Percentiles rank a stretch among this genome's conserved stretches.
Conservation (phyloP, 768 basidiomycete genomes). For the Mycena vitilis region DNA sequence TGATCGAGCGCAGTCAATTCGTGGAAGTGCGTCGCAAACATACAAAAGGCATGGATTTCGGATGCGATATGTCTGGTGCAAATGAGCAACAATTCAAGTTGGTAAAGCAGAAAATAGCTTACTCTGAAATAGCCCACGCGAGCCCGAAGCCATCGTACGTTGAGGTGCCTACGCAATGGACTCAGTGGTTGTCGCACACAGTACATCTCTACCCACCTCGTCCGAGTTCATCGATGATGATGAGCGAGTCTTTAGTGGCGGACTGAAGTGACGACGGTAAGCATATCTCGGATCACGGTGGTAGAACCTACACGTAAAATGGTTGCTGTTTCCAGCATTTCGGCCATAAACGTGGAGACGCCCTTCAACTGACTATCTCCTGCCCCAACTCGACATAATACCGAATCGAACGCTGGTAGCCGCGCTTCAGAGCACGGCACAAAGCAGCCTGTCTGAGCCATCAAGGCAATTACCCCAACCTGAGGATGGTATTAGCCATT, state of each 20-base stretch:
- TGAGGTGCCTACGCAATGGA: constrained; percentile 74
- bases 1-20: constrained; percentile 94
- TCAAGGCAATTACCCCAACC: constrained; percentile 95
- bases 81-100: constrained; percentile 11
- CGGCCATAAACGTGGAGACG: constrained; percentile 99
- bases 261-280: constrained; percentile 59
- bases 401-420: constrained; percentile 94
- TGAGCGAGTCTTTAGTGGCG: constrained; percentile 90
- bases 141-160: constrained; percentile 98
- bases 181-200: background rate
- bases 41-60: constrained; percentile 90
- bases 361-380: constrained; percentile 98
- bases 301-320: constrained; percentile 78
- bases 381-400: constrained; percentile 95
- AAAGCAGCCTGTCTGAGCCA: constrained; percentile 96
- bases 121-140: constrained; percentile 99
- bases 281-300: background rate
- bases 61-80: constrained; percentile 86
- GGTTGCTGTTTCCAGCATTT: constrained; percentile 98
- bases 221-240: constrained; percentile 98
- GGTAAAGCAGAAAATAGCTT: constrained; percentile 37
- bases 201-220: constrained; percentile 62
- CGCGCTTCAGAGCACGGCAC: constrained; percentile 91
- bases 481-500: constrained; percentile 29
- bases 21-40: constrained; percentile 99